Base-by-base conservation (phyloP, 1,284 basidiomycete species). In the Tetrapyrgos nigripes region DNA sequence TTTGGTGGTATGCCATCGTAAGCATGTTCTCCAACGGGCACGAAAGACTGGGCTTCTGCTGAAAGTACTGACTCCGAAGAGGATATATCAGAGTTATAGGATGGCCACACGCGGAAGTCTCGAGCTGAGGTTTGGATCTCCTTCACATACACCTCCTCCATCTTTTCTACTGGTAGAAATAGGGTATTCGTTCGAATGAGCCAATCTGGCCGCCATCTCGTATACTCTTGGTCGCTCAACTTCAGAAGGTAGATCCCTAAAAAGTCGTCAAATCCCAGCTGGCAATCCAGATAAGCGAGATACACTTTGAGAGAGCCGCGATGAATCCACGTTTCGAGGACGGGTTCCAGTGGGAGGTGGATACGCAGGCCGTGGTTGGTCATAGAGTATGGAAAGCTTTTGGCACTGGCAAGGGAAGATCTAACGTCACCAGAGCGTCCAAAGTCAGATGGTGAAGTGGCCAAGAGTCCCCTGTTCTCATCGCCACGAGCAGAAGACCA, bases 171-270 rank as follows among this genome's bases (percentile, higher is more conserved):
- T 21, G n/a, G 26, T 3, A 21, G 14, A 13, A 13, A 5, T 24
- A 4, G 21, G n/a, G 19, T 26, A 13, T 21, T 21, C 45, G 3
- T 14, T 6, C 19, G 14, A 13, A 13, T 13, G 26, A 47, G 21
- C 9, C 19, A 27, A 27, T 47, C 10, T 44, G 40, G 54, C 48
- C 3, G 28, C 45, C 47, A 14, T 26, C 27, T 19, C 46, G 19
- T 49, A 35, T 55, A 49, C 40, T 48, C 44, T 40, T 49, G 45
- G 45, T 40, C 46, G 26, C 33, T 40, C 31, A 33, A 33, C 29
- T 49, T 46, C 17, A 35, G 19, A 28, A 48, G 14, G 27, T 49
- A 47, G 17, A 55, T 49, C 23, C 44, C 46, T n/a, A 43, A 23
- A 27, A 14, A 26, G 14, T 17, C 28, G 19, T n/a, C 24, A 28